phyloP scores from a whole-genome alignment of 805 yeast genomes.

The Candida sonorensis region DNA sequence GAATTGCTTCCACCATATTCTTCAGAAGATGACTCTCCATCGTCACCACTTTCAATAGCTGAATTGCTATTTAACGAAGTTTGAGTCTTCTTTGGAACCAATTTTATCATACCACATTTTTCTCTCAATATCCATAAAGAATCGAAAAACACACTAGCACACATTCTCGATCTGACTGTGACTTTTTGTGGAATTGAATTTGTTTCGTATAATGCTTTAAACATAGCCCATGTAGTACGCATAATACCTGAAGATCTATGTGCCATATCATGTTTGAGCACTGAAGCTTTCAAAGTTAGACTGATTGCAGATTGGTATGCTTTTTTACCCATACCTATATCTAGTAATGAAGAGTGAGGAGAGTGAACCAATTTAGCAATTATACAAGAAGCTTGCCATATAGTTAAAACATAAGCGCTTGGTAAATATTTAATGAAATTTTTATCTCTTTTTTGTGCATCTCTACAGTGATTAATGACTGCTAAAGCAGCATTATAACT shows the following conservation, averaged over 20 bases:
- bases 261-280: constrained; percentile 86
- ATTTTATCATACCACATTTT: constrained; percentile 78
- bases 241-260: constrained; percentile 90
- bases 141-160: constrained; percentile 90
- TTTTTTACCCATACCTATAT: constrained; percentile 62
- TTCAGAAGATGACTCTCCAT: constrained; percentile 11
- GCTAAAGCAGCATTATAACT: constrained; percentile 76
- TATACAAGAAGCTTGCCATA: constrained; percentile 91
- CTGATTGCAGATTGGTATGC: constrained; percentile 62
- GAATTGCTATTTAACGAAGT: constrained; percentile 16
- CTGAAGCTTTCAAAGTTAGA: constrained; percentile 71
- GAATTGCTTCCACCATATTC: constrained; percentile 11
- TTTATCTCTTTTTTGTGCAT: constrained; percentile 52
- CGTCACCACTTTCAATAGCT: constrained; percentile 27
- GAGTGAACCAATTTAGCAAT: constrained; percentile 77
- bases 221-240: constrained; percentile 89
- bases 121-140: constrained; percentile 78
- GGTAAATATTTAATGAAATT: constrained; percentile 74
- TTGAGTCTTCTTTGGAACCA: constrained; percentile 29
- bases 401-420: constrained; percentile 67
- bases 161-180: constrained; percentile 74
- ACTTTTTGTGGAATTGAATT: constrained; percentile 36
- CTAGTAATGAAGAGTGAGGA: constrained; percentile 57
- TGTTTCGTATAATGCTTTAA: constrained; percentile 58
- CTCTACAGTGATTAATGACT: constrained; percentile 58